phyloP scores from a whole-genome alignment of 306 rosid species.

The Cicer yamashitae region DNA sequence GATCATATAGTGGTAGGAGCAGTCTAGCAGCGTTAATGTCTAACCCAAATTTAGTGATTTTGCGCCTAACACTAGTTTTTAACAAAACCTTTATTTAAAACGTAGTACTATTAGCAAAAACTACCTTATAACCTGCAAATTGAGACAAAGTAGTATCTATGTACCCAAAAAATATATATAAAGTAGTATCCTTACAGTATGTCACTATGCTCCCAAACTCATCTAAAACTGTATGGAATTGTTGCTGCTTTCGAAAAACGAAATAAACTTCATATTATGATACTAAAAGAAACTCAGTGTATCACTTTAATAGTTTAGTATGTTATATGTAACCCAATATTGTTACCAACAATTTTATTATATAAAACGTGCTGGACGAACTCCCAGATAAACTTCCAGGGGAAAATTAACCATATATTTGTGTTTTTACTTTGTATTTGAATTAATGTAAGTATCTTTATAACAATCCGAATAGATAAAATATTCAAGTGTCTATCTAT shows the following conservation, averaged over 20 bases:
- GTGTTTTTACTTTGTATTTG: slow-evolving; percentile 18
- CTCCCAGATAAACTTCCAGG: not conserved
- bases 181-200: no score
- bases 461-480: not conserved
- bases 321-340: not conserved
- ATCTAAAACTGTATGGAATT: no score
- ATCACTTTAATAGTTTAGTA: not conserved
- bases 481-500: slow-evolving; percentile 38
- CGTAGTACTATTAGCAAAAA: no score
- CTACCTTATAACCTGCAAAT: no score
- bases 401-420: not conserved
- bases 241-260: no score
- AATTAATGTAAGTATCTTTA: slow-evolving; percentile 7
- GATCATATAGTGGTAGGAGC: not conserved
- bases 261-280: no score
- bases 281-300: not conserved
- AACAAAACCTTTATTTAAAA: no score
- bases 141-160: no score
- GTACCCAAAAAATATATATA: no score
- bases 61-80: no score
- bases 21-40: not conserved
- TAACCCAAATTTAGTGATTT: not conserved
- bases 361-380: not conserved
- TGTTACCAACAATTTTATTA: not conserved
- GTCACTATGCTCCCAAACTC: no score